Evolutionary conservation across 495 filamentous ascomycete genomes (phyloP), one percentile per base, ranked within the genome.

Genomic region (Penicillium crystallinum): DNA sequence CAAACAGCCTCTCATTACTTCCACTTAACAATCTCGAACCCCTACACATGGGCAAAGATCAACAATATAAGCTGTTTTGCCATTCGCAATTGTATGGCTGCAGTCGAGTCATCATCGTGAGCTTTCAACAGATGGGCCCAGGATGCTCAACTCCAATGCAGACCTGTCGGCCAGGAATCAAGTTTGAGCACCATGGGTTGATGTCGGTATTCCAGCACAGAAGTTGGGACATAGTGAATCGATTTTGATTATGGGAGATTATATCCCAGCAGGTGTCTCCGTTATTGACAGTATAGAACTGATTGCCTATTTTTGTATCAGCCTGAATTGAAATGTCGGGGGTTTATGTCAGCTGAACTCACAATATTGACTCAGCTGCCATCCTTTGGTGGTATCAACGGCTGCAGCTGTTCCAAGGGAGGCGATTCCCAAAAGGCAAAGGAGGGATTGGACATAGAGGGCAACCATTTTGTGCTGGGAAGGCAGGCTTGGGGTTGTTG

Each of bases 261-360:
- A 66, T 64, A 29, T 63, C 57, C 60, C 57, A 66, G 51, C 63
- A 66, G 18, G 63, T 66, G 44, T 66, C 63, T 11, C 63, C 63
- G 10, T n/a, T 5, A 18, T 48, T 51, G 1, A 66, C 48, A 6
- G 39, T 51, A 44, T 63, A 58, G 15, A 43, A 54, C 8, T 53
- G 27, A 34, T 39, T 58, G 48, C 63, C 63, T 66, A 9, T 17
- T 25, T 14, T 17, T 17, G 17, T 15, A n/a, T 49, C 12, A 39
- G 51, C 18, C 4, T n/a, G 17, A n/a, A 15, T 19, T 50, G 23
- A 4, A 12, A 40, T 27, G 0, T 21, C 11, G 10, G 38, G 17
- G 23, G 3, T 3, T 33, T 30, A 27, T 11, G 23, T 29, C 17
- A 18, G 6, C 34, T 5, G 11, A 12, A 56, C 61, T 49, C 50